phyloP scores from a whole-genome alignment of 129 eudicot genomes.

The Tagetes erecta region DNA sequence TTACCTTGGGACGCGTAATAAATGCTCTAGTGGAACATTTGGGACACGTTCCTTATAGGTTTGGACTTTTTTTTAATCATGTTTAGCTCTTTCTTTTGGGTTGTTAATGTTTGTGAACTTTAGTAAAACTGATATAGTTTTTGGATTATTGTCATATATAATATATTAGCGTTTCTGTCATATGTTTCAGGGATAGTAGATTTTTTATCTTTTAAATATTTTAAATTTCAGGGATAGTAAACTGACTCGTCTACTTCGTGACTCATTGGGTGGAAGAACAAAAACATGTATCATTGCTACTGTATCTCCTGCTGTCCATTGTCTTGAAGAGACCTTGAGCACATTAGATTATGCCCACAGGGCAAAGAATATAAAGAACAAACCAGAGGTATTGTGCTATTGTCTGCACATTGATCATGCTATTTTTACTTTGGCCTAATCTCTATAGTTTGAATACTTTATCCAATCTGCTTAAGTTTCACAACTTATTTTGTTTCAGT shows the following conservation, averaged over 20 bases:
- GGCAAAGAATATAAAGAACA: slow-evolving; percentile 84
- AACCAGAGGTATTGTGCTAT: slow-evolving; percentile 73
- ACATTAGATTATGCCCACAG: slow-evolving; percentile 97
- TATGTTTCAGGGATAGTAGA: neutral
- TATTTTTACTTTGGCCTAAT: neutral
- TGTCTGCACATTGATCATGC: neutral
- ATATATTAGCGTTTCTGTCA: neutral
- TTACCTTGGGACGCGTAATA: slow-evolving; percentile 89
- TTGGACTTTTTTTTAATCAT: slow-evolving; percentile 2
- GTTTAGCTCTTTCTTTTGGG: neutral
- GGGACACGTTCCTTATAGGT: slow-evolving; percentile 98
- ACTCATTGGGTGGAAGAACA: slow-evolving; percentile 95
- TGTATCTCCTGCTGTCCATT: slow-evolving; percentile 96
- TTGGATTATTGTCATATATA: neutral
- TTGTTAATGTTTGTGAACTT: neutral
- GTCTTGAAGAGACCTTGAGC: slow-evolving; percentile 96
- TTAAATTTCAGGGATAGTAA: slow-evolving; percentile 76
- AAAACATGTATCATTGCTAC: slow-evolving; percentile 98
- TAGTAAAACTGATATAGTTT: neutral
- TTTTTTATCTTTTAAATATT: slow-evolving; percentile 3
- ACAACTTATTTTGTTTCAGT: neutral
- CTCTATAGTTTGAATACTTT: neutral
- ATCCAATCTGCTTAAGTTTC: neutral
- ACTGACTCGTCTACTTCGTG: slow-evolving; percentile 93
- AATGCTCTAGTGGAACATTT: slow-evolving; percentile 95